Percentiles rank a stretch among this genome's conserved stretches.
These are phyloP conservation scores for Scedosporium boydii DNA, from an alignment of 2,329 filamentous ascomycete genomes.

Conservation along the genomic window DNA sequence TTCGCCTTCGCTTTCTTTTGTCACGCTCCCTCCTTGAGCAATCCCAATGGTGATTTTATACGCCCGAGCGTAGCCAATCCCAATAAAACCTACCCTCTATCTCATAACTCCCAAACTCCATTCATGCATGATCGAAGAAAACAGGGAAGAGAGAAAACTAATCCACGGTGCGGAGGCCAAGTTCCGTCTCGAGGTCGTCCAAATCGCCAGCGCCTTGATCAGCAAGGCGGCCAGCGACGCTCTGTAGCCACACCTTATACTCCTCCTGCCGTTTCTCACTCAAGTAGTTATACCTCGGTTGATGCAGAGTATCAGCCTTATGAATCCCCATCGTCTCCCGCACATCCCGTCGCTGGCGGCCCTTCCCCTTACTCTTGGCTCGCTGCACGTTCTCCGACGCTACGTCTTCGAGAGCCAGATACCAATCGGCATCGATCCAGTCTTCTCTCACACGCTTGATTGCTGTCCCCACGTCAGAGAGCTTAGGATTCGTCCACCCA, in stretches of 20 bases:
- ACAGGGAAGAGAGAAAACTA: slow-evolving; percentile 1
- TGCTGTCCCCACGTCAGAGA: slow-evolving; percentile 51
- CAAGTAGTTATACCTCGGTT: slow-evolving; percentile 63
- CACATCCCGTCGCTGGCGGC: slow-evolving; percentile 14
- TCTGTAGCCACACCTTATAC: slow-evolving; percentile 55
- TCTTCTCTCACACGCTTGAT: slow-evolving; percentile 42
- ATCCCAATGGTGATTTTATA: too few species aligned
- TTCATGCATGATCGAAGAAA: background rate
- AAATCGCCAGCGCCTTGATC: background rate
- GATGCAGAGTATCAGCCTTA: slow-evolving; percentile 61
- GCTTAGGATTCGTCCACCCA: slow-evolving; percentile 39
- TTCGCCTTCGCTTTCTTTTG: too few species aligned
- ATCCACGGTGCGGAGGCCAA: background rate
- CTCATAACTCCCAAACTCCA: background rate
- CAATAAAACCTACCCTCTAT: background rate
- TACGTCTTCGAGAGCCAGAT: slow-evolving; percentile 46
- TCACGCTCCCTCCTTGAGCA: too few species aligned
- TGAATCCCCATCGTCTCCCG: slow-evolving; percentile 32
- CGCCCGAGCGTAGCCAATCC: background rate
- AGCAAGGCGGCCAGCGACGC: slow-evolving; percentile 33
- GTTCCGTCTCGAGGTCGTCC: background rate
- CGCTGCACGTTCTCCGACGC: background rate
- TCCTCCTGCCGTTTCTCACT: slow-evolving; percentile 52
- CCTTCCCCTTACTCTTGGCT: slow-evolving; percentile 12
- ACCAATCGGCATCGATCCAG: slow-evolving; percentile 59